A percentile compares a stretch with the other conserved stretches of the same genome.
Conservation (phyloP, 495 filamentous ascomycete species). For the Aspergillus saccharolyticus region DNA sequence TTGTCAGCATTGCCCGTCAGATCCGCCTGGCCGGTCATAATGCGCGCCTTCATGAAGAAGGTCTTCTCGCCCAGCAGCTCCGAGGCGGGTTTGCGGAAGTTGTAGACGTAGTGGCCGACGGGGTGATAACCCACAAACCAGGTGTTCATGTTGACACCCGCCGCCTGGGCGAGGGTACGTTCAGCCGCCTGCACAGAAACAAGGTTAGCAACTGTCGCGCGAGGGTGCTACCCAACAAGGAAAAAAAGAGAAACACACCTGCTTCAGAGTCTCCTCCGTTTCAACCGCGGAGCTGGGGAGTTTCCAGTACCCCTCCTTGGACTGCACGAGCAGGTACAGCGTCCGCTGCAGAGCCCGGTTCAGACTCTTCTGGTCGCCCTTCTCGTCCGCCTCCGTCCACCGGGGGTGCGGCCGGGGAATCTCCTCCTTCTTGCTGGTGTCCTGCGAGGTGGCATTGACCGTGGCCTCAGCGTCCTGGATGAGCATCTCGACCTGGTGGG, state of each 20-base stretch:
- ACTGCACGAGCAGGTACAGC: slow-evolving; percentile 77
- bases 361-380: slow-evolving; percentile 67
- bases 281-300: slow-evolving; percentile 67
- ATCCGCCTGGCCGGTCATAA: slow-evolving; percentile 94
- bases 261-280: slow-evolving; percentile 67
- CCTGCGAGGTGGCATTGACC: slow-evolving; percentile 58
- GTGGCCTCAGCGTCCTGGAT: slow-evolving; percentile 71
- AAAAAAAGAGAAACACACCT: slow-evolving; percentile 56
- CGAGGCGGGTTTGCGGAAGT: slow-evolving; percentile 32
- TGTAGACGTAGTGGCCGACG: slow-evolving; percentile 67
- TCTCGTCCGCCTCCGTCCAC: slow-evolving; percentile 75
- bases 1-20: slow-evolving; percentile 65
- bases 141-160: slow-evolving; percentile 95
- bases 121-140: slow-evolving; percentile 94
- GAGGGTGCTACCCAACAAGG: no score
- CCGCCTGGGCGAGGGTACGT: slow-evolving; percentile 67
- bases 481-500: slow-evolving; percentile 58
- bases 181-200: slow-evolving; percentile 62
- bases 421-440: slow-evolving; percentile 57
- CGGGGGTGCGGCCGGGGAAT: slow-evolving; percentile 67
- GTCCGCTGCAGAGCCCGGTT: slow-evolving; percentile 71
- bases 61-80: slow-evolving; percentile 62
- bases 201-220: slow-evolving; percentile 6
- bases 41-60: slow-evolving; percentile 93
- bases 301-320: slow-evolving; percentile 65